These are phyloP conservation scores for Termitomyces titanicus DNA, from an alignment of 768 basidiomycete genomes.

Conservation along the genomic window DNA sequence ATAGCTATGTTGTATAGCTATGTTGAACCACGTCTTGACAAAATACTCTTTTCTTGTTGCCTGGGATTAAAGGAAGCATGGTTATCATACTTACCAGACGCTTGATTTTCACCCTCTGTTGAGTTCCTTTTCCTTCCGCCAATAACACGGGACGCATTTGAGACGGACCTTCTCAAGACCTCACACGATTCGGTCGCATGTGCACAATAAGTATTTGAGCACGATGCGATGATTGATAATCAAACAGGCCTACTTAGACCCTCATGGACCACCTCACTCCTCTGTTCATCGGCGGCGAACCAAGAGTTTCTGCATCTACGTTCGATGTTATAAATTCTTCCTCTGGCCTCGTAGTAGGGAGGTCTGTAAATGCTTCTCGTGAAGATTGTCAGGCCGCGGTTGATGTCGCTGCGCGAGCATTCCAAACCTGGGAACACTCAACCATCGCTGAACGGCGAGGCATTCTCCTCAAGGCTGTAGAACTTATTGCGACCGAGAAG, in stretches of 20 bases:
- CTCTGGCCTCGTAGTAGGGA: constrained; percentile 39
- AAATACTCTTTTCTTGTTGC: too few relatives aligned
- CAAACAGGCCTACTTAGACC: background rate
- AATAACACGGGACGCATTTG: background rate
- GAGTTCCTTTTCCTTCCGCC: too few relatives aligned
- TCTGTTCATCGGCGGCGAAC: constrained; percentile 39
- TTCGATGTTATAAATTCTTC: constrained; percentile 46
- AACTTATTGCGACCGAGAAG: constrained; percentile 38
- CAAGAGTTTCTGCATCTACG: constrained; percentile 30
- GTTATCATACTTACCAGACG: too few relatives aligned
- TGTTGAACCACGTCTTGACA: too few relatives aligned
- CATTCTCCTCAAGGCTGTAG: constrained; percentile 46
- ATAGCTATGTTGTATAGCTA: too few relatives aligned
- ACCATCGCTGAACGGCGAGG: constrained; percentile 33
- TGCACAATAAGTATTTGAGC: background rate
- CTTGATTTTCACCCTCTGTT: too few relatives aligned
- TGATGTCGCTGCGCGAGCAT: constrained; percentile 41
- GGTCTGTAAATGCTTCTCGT: constrained; percentile 40
- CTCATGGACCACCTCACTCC: constrained; percentile 27
- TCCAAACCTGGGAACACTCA: constrained; percentile 43
- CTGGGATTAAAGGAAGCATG: too few relatives aligned
- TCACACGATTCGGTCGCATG: background rate
- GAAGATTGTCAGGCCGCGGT: constrained; percentile 43
- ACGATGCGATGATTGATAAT: background rate
- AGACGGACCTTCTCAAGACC: too few relatives aligned